These are phyloP conservation scores for Apiospora saccharicola DNA, from an alignment of 2,329 filamentous ascomycete genomes.

Conservation along the genomic window DNA sequence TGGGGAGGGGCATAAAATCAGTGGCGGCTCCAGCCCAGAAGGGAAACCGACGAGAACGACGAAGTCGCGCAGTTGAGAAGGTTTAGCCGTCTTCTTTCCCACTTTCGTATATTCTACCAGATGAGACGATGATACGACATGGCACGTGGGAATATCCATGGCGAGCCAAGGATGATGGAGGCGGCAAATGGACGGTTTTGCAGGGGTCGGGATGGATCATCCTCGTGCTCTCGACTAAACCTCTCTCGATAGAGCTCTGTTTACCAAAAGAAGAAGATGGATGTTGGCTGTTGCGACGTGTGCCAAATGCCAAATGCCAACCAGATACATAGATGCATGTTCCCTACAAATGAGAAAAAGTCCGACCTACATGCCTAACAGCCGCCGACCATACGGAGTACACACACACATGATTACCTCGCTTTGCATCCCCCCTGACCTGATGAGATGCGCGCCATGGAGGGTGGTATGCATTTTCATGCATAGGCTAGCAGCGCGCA, in stretches of 20 bases:
- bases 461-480: slow-evolving; percentile 20
- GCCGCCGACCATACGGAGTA: neutral
- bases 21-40: neutral
- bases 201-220: neutral
- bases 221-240: neutral
- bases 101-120: slow-evolving; percentile 1
- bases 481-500: slow-evolving; percentile 1
- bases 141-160: slow-evolving; percentile 20
- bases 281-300: neutral
- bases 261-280: neutral
- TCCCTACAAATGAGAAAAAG: neutral
- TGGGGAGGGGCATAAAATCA: neutral
- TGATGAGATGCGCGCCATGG: slow-evolving; percentile 12
- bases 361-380: neutral
- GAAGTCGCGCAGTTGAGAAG: neutral
- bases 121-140: slow-evolving; percentile 21
- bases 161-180: slow-evolving; percentile 6
- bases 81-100: slow-evolving; percentile 4
- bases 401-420: neutral
- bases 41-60: slow-evolving; percentile 3
- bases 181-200: neutral
- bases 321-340: neutral
- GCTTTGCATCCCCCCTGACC: neutral
- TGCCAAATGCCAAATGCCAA: neutral
- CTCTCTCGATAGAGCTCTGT: neutral